These are phyloP conservation scores for Mytilinidion resinicola DNA, from an alignment of 495 filamentous ascomycete genomes.

Conservation along the genomic window DNA sequence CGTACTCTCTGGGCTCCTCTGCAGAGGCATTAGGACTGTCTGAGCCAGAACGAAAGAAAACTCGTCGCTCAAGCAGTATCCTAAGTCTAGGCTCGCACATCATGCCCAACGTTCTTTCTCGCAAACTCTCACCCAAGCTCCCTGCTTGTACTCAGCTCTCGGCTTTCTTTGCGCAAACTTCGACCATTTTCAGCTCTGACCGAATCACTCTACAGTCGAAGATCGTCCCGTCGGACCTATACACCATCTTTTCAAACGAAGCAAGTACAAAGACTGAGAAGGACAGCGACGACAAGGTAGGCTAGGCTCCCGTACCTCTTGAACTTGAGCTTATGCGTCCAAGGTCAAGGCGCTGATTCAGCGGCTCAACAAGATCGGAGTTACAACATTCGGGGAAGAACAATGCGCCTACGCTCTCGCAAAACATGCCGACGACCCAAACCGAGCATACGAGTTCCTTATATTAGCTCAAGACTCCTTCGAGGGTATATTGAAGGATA, in stretches of 20 bases:
- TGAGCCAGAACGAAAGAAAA: not conserved
- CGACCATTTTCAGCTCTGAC: conserved; percentile 35
- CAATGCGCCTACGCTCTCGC: conserved; percentile 64
- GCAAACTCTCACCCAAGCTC: not conserved
- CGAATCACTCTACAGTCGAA: conserved; percentile 36
- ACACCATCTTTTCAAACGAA: conserved; percentile 52
- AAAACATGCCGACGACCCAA: conserved; percentile 44
- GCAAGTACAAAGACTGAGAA: conserved; percentile 39
- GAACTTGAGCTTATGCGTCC: not conserved
- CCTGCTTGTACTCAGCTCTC: conserved; percentile 6
- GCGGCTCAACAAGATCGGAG: conserved; percentile 47
- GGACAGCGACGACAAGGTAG: conserved; percentile 48
- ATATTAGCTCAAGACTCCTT: conserved; percentile 70
- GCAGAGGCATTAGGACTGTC: not conserved
- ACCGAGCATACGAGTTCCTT: conserved; percentile 70
- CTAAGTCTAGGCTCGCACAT: not conserved
- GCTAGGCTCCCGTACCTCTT: conserved; percentile 36
- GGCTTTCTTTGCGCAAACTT: conserved; percentile 10
- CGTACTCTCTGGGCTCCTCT: conserved; percentile 1
- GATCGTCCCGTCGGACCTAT: conserved; percentile 36
- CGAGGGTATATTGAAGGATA: conserved; percentile 69
- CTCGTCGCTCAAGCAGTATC: conserved; percentile 5
- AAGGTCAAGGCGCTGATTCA: conserved; percentile 53
- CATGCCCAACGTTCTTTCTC: not conserved
- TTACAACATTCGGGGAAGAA: conserved; percentile 50